phyloP scores from a whole-genome alignment of 164 flowering plant genomes.

The Cinnamomum chago region DNA sequence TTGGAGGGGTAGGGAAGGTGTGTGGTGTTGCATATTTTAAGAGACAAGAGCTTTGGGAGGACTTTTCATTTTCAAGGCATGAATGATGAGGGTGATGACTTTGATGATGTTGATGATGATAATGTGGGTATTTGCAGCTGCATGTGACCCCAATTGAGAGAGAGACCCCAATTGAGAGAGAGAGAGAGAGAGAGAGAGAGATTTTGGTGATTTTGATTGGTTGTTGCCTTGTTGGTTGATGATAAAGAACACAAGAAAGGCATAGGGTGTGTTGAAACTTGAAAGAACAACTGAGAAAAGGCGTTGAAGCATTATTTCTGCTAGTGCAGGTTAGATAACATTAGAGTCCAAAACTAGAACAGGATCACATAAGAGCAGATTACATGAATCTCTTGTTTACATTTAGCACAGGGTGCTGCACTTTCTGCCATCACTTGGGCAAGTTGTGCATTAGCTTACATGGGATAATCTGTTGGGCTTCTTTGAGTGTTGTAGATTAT shows the following conservation, averaged over 20 bases:
- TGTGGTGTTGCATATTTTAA: not conserved
- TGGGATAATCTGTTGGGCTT: not conserved
- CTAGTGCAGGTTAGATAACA: not conserved
- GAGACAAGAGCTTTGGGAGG: not conserved
- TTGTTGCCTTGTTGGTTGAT: not conserved
- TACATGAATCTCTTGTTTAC: not conserved
- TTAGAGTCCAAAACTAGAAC: not conserved
- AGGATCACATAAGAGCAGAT: not conserved
- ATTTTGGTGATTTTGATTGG: too few species aligned
- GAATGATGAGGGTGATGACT: constrained; percentile 1
- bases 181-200: too few species aligned
- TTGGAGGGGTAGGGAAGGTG: not conserved
- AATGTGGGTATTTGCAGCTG: not conserved
- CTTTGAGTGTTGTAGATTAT: not conserved
- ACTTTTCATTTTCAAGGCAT: not conserved
- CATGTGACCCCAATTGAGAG: not conserved
- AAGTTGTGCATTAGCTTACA: not conserved
- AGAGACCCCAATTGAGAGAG: not conserved
- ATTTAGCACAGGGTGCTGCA: not conserved
- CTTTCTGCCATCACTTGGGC: not conserved
- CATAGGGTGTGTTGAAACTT: not conserved
- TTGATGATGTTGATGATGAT: not conserved
- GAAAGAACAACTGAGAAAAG: not conserved
- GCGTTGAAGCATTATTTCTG: not conserved
- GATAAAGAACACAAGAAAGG: not conserved